Base-by-base conservation (phyloP, 495 filamentous ascomycete species). In the Saxispiralis lemnorum region DNA sequence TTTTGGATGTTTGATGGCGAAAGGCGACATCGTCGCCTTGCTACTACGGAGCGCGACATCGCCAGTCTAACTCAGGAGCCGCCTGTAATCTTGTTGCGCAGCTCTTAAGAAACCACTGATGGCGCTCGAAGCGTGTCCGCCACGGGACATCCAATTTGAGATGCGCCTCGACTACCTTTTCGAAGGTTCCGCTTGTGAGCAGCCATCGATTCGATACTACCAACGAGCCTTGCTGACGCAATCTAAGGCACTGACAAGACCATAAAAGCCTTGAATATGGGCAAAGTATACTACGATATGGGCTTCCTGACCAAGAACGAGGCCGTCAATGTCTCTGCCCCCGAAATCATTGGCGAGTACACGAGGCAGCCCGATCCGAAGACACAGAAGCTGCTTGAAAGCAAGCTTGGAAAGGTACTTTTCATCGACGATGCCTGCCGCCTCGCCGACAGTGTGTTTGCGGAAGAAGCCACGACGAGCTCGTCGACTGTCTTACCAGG, bases 391-490 rank as follows among this genome's bases (percentile, higher is more conserved):
- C 63, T 67, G 6, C 58, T 84, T 0, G 74, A 81, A 33, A 66
- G 64, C 28, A 71, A 69, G 0, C 65, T 76, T 0, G 78, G 78
- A 0, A 70, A 68, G 39, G 70, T 82, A 1, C 64, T 82, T 1
- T 75, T 79, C 41, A 60, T 82, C n/a, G 76, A 80, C 43, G 78
- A 82, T 46, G 77, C 78, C 0, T 78, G 80, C 48, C 63, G 74
- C 0, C 66, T 82, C 15, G 61, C 61, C 1, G 64, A 70, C 9
- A 74, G 68, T 0, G 52, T 59, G 1, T 84, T 75, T 48, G 78
- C 72, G 0, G 71, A 72, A 39, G 81, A 84, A 54, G 81, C 79
- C 0, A 73, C 54, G 72, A 83, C 37, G 79, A 85, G 60, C 59
- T 87, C 9, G 75, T 81, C 0, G 76, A 83, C 56, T 72, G 64